Evolutionary conservation across 2,329 filamentous ascomycete genomes (phyloP).

Genomic region (Amylocarpus encephaloides): DNA sequence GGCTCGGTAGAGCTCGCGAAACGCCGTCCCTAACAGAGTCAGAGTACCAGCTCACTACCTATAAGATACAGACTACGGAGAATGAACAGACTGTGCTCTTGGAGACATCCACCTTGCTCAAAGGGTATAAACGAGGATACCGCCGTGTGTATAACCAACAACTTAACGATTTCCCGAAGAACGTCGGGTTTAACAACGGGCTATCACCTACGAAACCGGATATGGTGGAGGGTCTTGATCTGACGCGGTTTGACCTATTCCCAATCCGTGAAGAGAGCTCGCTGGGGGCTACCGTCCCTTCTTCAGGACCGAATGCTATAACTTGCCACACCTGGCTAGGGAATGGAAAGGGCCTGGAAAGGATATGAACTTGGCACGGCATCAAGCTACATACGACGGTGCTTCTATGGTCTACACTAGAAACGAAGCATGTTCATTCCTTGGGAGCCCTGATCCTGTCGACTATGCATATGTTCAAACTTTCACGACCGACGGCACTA

Average conservation of each 20-base stretch:
- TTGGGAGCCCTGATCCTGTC: slow-evolving; percentile 13
- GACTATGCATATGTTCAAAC: slow-evolving; percentile 11
- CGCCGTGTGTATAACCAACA: too few relatives aligned
- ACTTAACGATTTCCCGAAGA: too few relatives aligned
- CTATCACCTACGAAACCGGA: slow-evolving; percentile 28
- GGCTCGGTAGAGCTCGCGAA: slow-evolving; percentile 1
- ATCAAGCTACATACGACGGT: slow-evolving; percentile 18
- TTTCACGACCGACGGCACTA: slow-evolving; percentile 18
- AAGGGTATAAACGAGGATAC: too few relatives aligned
- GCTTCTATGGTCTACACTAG: slow-evolving; percentile 18
- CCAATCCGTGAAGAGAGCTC: slow-evolving; percentile 10
- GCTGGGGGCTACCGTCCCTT: slow-evolving; percentile 6
- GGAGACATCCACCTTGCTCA: slow-evolving; percentile 10
- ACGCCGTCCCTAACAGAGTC: slow-evolving; percentile 10
- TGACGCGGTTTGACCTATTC: slow-evolving; percentile 14
- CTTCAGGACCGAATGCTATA: background rate
- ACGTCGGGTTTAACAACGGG: too few relatives aligned
- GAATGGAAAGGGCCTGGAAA: slow-evolving; percentile 13
- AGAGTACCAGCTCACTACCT: slow-evolving; percentile 7
- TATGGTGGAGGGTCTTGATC: slow-evolving; percentile 25
- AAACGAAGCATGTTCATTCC: slow-evolving; percentile 15
- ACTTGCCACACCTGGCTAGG: slow-evolving; percentile 17
- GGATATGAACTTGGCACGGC: slow-evolving; percentile 9
- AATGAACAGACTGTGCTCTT: slow-evolving; percentile 9
- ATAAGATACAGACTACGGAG: background rate